Evolutionary conservation across 495 filamentous ascomycete species (phyloP), one percentile per base, ranked within the genome.

Genomic region (Podospora australis): DNA sequence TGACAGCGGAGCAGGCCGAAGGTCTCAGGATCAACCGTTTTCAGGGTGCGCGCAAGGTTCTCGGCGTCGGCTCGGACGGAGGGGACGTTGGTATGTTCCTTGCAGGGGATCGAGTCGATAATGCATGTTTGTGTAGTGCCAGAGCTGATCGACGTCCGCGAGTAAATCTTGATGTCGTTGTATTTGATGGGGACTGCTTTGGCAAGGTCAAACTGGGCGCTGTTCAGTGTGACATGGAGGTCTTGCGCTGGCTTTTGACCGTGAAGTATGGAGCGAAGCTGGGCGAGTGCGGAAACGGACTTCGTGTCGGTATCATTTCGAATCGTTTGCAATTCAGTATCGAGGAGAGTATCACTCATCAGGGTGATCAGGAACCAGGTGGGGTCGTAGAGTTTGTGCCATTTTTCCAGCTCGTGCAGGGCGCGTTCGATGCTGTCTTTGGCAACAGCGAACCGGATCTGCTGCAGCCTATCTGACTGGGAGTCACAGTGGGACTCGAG

Each of bases 1-100:
- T 61, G 57, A 53, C 77, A 79, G 13, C 54, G 47, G 6, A 80
- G 66, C 30, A 80, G 66, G 20, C 75, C 72, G 44, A 79, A 79
- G 3, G 58, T 58, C 1, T 55, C 14, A 0, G 75, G 66, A 24
- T 74, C 62, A 7, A 50, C 55, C 3, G 64, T 41, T 10, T 54
- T 41, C 1, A 80, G 63, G 14, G 56, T 66, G 4, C 48, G 44
- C 6, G 72, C 76, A 0, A 78, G 54, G n/a, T 68, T 56, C 11
- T 64, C 50, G 14, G 72, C 58, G 39, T 78, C 67, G n/a, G n/a
- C n/a, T n/a, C n/a, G n/a, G n/a, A n/a, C n/a, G n/a, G n/a, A n/a
- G n/a, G n/a, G n/a, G n/a, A n/a, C n/a, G n/a, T n/a, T n/a, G n/a
- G n/a, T n/a, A n/a, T n/a, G n/a, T n/a, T n/a, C n/a, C 36, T 53